Evolutionary conservation across 148 eudicot genomes (phyloP).

Genomic region (Rhododendron williamsianum): DNA sequence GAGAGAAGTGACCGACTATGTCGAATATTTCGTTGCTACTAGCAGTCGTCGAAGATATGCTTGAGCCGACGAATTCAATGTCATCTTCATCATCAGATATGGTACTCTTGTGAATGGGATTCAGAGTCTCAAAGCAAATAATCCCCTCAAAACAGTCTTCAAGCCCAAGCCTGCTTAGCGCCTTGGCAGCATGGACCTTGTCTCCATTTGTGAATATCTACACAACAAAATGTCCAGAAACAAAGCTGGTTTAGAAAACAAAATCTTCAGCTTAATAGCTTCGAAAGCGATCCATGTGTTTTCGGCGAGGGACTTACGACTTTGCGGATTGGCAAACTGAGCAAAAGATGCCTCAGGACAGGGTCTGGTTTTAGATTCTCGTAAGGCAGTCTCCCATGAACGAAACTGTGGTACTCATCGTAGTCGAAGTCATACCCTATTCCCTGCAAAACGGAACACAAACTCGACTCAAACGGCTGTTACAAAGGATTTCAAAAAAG

Average conservation of each 20-base stretch:
- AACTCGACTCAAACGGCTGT: not conserved
- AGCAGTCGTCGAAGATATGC: not conserved
- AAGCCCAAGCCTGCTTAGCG: conserved; percentile 55
- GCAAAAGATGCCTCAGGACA: conserved; percentile 60
- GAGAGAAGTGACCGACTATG: conserved; percentile 56
- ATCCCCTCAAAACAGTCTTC: conserved; percentile 92
- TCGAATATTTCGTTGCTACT: conserved; percentile 48
- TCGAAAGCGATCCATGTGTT: not conserved
- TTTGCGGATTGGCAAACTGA: conserved; percentile 87
- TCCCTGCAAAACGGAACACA: conserved; percentile 39
- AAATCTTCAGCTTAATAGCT: not conserved
- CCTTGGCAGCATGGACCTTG: conserved; percentile 57
- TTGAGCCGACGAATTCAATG: conserved; percentile 44
- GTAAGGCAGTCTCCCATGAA: conserved; percentile 92
- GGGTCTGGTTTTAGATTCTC: conserved; percentile 90
- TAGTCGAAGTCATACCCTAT: conserved; percentile 95
- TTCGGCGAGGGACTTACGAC: conserved; percentile 45
- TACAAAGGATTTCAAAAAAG: not conserved
- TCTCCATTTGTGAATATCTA: conserved; percentile 94
- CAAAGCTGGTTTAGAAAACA: not conserved
- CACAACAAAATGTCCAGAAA: not conserved
- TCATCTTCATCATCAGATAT: conserved; percentile 73
- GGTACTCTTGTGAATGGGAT: conserved; percentile 55
- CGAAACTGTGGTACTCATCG: conserved; percentile 89
- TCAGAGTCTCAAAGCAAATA: conserved; percentile 84